Evolutionary conservation across 805 yeast species (phyloP), one percentile per base, ranked within the genome.

Genomic region (Pichia manshurica): DNA sequence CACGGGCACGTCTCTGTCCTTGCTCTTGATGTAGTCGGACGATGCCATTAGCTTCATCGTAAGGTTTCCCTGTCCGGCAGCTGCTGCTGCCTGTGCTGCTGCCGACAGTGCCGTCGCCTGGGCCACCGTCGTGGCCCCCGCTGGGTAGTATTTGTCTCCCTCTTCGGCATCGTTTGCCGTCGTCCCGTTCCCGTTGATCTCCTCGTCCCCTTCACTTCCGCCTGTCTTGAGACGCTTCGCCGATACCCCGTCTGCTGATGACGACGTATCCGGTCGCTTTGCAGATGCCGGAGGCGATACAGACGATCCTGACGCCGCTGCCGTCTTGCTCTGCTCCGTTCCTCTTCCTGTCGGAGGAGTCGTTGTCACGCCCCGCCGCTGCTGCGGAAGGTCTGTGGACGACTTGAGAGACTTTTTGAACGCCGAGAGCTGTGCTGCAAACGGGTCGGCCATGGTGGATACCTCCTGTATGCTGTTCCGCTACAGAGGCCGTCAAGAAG

Each of bases 41-140:
- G 98, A 97, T 62, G 89, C 78, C 59, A 87, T 82, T 46, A 93
- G 73, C 62, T 88, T 87, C 4, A 97, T 90, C 4, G 96, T 86
- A 25, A 55, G 39, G 44, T 50, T 49, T 4, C 44, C 46, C 8
- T 38, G 25, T 17, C 34, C 43, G 16, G 45, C n/a, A 6, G 45
- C 39, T 3, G 39, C 39, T n/a, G 46, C 46, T 4, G 40, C 33
- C 31, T 35, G 35, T 17, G 43, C 34, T 21, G 47, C 42, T 8
- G 42, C 47, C 12, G 42, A n/a, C 10, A 19, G 3, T 33, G 35
- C 37, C 4, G 42, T 20, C 32, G 36, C 42, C 21, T 20, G 38
- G 15, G 47, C 39, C n/a, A 29, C 42, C 7, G 21, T 37, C 15
- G 39, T 22, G 19, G 33, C 10, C 7, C 5, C 21, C n/a, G 19